Conservation (phyloP, 192 early-diverging fungal species). For the Diversispora eburnea region DNA sequence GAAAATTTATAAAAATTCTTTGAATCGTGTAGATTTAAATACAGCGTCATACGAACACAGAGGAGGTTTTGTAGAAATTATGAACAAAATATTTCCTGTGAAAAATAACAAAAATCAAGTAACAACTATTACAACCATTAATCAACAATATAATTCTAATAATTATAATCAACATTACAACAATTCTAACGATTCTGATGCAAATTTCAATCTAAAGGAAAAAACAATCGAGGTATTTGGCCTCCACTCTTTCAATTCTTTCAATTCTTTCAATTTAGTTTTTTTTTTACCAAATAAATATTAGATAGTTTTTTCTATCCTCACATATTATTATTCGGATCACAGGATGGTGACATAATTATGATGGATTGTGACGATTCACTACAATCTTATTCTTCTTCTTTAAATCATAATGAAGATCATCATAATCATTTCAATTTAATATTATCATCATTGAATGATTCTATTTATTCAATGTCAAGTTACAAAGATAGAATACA, state of each 20-base stretch:
- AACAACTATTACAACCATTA: no score
- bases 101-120: no score
- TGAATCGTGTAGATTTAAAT: neutral
- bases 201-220: no score
- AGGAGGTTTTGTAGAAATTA: no score
- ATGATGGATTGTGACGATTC: conserved; percentile 22
- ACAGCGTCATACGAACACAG: neutral
- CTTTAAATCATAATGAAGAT: neutral
- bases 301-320: neutral
- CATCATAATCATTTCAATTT: neutral
- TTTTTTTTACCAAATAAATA: neutral
- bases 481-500: neutral
- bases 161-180: no score
- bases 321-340: no score
- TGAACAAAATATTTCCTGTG: no score
- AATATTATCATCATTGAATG: neutral
- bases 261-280: no score
- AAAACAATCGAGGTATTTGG: no score
- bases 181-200: no score
- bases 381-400: neutral
- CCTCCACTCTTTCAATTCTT: no score
- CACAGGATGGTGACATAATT: neutral
- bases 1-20: neutral
- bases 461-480: conserved; percentile 12
- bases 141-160: no score